Evolutionary conservation across 2,329 filamentous ascomycete species (phyloP).

Genomic region (Paraconiothyrium sp.): DNA sequence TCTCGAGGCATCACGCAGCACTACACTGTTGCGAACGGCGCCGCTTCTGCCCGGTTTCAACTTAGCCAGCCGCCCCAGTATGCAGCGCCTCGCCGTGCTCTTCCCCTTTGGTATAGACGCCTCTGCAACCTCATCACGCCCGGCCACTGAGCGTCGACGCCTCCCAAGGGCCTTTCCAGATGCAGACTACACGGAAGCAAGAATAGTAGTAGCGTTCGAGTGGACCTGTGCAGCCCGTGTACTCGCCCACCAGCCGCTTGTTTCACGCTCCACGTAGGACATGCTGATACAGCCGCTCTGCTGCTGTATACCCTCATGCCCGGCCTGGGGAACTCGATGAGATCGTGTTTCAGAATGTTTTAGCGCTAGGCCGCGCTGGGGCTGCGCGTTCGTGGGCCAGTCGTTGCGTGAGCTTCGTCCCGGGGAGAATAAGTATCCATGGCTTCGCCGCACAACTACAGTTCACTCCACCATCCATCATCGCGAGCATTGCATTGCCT

Average conservation of each 20-base stretch:
- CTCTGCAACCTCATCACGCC: conserved; percentile 32
- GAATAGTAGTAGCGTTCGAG: conserved; percentile 39
- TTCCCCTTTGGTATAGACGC: conserved; percentile 30
- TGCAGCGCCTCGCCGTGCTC: conserved; percentile 45
- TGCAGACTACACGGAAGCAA: conserved; percentile 28
- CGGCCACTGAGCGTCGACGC: conserved; percentile 39
- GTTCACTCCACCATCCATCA: conserved; percentile 39
- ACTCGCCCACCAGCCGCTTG: conserved; percentile 48
- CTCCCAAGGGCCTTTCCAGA: conserved; percentile 26
- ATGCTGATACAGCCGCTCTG: conserved; percentile 27
- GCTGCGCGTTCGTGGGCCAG: conserved; percentile 29
- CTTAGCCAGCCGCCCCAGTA: conserved; percentile 46
- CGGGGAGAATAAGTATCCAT: conserved; percentile 48
- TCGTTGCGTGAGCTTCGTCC: conserved; percentile 46
- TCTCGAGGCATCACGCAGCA: conserved; percentile 26
- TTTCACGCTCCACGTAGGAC: conserved; percentile 47
- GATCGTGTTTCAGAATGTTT: conserved; percentile 52
- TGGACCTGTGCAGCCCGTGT: conserved; percentile 35
- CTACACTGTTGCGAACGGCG: conserved; percentile 30
- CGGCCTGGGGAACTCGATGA: conserved; percentile 40
- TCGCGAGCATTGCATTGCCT: conserved; percentile 28
- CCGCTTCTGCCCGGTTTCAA: conserved; percentile 46
- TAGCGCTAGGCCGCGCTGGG: conserved; percentile 42
- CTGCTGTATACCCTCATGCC: conserved; percentile 35
- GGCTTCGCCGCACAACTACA: conserved; percentile 49